Evolutionary conservation across 2,329 filamentous ascomycete species (phyloP), one percentile per base, ranked within the genome.

Genomic region (Verruconis gallopava): DNA sequence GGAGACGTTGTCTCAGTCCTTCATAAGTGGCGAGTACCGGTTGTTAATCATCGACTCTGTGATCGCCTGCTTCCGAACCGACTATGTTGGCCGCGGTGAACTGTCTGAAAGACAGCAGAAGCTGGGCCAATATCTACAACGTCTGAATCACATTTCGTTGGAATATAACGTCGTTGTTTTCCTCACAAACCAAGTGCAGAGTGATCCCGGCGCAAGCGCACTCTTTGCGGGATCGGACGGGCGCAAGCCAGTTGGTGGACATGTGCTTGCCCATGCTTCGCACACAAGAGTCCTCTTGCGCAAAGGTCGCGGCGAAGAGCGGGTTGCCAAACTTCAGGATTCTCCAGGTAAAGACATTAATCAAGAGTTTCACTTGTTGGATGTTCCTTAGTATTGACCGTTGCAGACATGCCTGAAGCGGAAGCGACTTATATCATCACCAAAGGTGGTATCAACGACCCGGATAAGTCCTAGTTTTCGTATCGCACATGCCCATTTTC

Each of bases 181-280:
- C 45, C 74, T 78, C 73, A 81, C 78, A 41, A 82, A 81, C 49
- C 78, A 82, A 60, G 78, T 82, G 25, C 77, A 81, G 60, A 79
- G 74, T 44, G 78, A 81, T 50, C 78, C 78, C 12, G 77, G 78
- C 46, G 78, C 77, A 9, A 80, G 69, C 55, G 73, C 77, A 36
- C 64, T 81, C 9, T 81, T 81, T 53, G 73, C 76, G 39, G 71
- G 76, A 48, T 76, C 74, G 43, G 78, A 81, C 60, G 78, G 78
- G 36, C 69, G 77, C 37, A 81, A 81, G 55, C 75, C 77, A 38
- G 71, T 77, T 38, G 75, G 75, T 46, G 78, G 77, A 13, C 77
- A 82, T 59, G 72, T 81, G 43, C 71, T 82, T 21, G 77, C 77
- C 28, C 77, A 82, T 57, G 77, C 77, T 40, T 80, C 76, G 40